Conservation (phyloP, 495 filamentous ascomycete genomes). For the Tuber magnatum region DNA sequence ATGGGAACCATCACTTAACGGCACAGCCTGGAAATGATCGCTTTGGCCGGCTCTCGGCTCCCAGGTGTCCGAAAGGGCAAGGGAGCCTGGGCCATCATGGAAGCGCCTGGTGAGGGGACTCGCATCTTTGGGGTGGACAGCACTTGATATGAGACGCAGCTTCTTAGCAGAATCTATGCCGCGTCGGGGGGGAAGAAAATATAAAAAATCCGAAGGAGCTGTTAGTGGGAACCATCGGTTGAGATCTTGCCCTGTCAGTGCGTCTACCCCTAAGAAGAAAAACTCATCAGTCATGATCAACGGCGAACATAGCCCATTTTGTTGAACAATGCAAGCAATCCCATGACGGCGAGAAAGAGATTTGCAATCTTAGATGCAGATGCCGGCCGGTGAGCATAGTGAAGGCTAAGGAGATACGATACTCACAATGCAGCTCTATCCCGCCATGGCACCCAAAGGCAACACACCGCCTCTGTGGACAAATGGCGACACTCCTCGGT, state of each 20-base stretch:
- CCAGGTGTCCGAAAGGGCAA: slow-evolving; percentile 36
- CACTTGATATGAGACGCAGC: slow-evolving; percentile 61
- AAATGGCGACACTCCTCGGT: slow-evolving; percentile 62
- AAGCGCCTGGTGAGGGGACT: slow-evolving; percentile 34
- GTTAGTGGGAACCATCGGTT: slow-evolving; percentile 62
- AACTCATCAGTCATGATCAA: not conserved
- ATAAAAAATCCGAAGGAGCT: slow-evolving; percentile 58
- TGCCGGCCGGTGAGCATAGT: not conserved
- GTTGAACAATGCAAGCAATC: not conserved
- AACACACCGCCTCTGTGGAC: slow-evolving; percentile 59
- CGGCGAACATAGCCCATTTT: not conserved
- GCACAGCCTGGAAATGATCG: slow-evolving; percentile 63
- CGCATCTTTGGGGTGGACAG: slow-evolving; percentile 47
- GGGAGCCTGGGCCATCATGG: slow-evolving; percentile 27
- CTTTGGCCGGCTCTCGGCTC: slow-evolving; percentile 43
- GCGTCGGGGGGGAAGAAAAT: slow-evolving; percentile 56
- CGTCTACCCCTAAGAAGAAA: slow-evolving; percentile 49
- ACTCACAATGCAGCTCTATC: slow-evolving; percentile 60
- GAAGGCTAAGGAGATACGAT: not conserved
- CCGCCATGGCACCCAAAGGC: slow-evolving; percentile 64
- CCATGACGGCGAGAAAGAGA: not conserved
- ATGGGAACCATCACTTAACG: slow-evolving; percentile 62
- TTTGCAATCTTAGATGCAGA: not conserved
- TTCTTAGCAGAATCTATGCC: slow-evolving; percentile 52
- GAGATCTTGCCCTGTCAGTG: slow-evolving; percentile 52